These are phyloP conservation scores for Penicillium parvum DNA, from an alignment of 495 filamentous ascomycete genomes.

Conservation along the genomic window DNA sequence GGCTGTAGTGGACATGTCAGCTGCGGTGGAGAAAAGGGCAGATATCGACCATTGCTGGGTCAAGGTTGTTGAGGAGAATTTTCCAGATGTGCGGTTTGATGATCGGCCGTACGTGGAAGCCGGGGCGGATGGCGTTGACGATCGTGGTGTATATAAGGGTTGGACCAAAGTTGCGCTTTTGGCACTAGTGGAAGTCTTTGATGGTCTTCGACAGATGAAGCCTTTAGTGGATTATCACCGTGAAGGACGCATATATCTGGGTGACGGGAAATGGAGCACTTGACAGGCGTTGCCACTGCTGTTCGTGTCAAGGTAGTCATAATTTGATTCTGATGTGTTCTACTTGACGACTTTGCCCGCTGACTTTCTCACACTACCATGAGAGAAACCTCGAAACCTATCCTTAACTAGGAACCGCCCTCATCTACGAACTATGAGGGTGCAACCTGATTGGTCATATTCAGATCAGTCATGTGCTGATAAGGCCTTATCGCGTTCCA, in stretches of 20 bases:
- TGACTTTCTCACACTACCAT: no score
- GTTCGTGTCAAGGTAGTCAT: neutral
- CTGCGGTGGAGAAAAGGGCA: constrained; percentile 2
- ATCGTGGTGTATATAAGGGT: constrained; percentile 18
- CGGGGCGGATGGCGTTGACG: neutral
- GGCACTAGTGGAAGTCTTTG: constrained; percentile 28
- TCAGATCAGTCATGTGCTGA: constrained; percentile 31
- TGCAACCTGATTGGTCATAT: constrained; percentile 31
- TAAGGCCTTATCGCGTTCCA: constrained; percentile 17
- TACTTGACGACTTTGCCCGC: no score
- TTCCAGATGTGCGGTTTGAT: constrained; percentile 19
- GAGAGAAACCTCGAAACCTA: no score
- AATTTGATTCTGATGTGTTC: neutral
- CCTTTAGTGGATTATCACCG: constrained; percentile 24
- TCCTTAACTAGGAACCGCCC: no score
- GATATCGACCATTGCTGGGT: constrained; percentile 19
- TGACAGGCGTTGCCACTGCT: neutral
- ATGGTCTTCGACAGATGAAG: constrained; percentile 25
- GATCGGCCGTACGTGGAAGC: constrained; percentile 8
- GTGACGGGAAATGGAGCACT: constrained; percentile 22
- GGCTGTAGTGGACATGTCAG: constrained; percentile 6
- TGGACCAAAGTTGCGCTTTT: constrained; percentile 28
- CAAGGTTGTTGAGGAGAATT: constrained; percentile 34
- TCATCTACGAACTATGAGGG: neutral
- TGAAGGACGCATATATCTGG: constrained; percentile 23